Base-by-base conservation (phyloP, 352 stramenopile species). In the Globisporangium paddicum region DNA sequence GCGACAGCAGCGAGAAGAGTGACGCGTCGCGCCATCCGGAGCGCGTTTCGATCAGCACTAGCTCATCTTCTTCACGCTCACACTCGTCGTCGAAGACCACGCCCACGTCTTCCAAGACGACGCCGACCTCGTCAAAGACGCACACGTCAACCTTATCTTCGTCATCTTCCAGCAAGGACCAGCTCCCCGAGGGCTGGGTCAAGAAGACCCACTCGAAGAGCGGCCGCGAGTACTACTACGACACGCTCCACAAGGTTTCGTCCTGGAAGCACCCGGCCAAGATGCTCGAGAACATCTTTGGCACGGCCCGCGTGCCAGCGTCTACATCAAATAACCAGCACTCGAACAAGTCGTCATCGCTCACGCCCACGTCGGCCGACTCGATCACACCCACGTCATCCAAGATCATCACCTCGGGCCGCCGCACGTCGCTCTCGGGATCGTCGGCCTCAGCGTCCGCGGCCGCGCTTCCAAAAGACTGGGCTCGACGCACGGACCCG, bases 191-290 rank as follows among this genome's bases (percentile, higher is more conserved):
- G 0, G 82, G 79, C 11, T 89, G 82, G 79, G 75, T 89, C 73
- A 75, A 79, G 44, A 75, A 75, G 30, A 89, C 76, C 10, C 82
- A 91, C 66, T 86, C 73, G 18, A 89, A 89, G 62, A 89, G 71
- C 30, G 77, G 82, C 2, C 69, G 76, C 10, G 76, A 82, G 63
- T 90, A 91, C 55, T 91, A 86, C 62, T 89, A 90, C 63, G 77
- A 91, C 53, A 88, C 75, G 0, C 58, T 74, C 38, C 79, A 83
- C 62, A 88, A 89, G 51, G 76, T 88, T 5, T 81, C 77, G 44
- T 87, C 79, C 5, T 91, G 75, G 82, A 91, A 87, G 35, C 73
- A 85, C 18, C 82, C 82, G 14, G 57, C 55, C 42, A 87, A 85
- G 61, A 68, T 82, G 55, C 64, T 86, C 19, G 80, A 88, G 53